Percentiles rank a stretch among this genome's conserved stretches.
phyloP scores from a whole-genome alignment of 129 eudicot species.

The Pseudognaphalium luteoalbum region DNA sequence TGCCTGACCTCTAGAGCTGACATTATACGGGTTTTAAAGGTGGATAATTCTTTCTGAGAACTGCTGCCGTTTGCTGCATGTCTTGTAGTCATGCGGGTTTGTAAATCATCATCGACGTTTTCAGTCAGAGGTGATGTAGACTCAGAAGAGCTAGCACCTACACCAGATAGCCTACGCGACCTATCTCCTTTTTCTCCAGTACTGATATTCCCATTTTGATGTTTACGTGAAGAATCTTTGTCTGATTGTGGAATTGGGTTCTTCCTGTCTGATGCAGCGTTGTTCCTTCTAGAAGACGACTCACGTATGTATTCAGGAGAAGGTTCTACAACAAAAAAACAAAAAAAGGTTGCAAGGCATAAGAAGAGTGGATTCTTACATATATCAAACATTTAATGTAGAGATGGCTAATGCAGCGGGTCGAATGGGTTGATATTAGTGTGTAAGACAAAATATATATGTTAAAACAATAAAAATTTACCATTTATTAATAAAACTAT shows the following conservation, averaged over 20 bases:
- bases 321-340: constrained; percentile 34
- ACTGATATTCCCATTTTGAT: constrained; percentile 24
- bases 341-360: background rate
- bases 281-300: constrained; percentile 34
- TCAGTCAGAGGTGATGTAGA: constrained; percentile 50
- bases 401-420: background rate
- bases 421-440: background rate
- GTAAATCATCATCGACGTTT: constrained; percentile 45
- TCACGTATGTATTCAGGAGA: constrained; percentile 34
- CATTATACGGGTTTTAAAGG: constrained; percentile 18
- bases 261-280: constrained; percentile 17
- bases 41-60: constrained; percentile 28
- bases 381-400: background rate
- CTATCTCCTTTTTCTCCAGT: constrained; percentile 22
- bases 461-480: too few relatives aligned
- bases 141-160: constrained; percentile 46
- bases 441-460: too few relatives aligned
- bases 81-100: constrained; percentile 30
- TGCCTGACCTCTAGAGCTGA: constrained; percentile 22
- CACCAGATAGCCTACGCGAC: constrained; percentile 36
- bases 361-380: background rate
- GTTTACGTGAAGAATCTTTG: constrained; percentile 18
- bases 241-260: constrained; percentile 24
- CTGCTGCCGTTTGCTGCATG: constrained; percentile 27
- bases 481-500: background rate